Conservation (phyloP, 1,284 basidiomycete species). For the Rhizopogon hawkerae region DNA sequence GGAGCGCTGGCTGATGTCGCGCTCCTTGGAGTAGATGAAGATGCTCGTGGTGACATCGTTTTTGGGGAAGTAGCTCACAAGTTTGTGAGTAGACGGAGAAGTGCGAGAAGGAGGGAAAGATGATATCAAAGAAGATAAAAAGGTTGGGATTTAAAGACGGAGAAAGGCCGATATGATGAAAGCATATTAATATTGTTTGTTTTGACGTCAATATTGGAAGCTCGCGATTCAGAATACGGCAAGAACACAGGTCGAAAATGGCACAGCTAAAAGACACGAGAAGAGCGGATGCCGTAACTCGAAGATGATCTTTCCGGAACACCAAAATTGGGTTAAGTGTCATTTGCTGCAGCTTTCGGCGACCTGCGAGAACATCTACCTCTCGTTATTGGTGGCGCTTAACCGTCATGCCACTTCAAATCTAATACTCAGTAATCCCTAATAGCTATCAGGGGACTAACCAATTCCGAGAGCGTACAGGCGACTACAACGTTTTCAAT, state of each 20-base stretch:
- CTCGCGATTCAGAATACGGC: conserved; percentile 20
- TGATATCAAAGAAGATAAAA: not conserved
- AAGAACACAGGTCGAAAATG: conserved; percentile 14
- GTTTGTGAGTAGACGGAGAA: conserved; percentile 3
- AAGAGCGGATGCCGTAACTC: conserved; percentile 30
- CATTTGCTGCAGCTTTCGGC: not conserved
- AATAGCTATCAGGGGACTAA: not conserved
- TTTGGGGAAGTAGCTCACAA: conserved; percentile 2
- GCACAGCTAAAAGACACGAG: conserved; percentile 27
- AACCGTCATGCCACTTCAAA: too few relatives aligned
- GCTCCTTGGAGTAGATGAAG: conserved; percentile 30
- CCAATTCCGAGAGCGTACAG: not conserved
- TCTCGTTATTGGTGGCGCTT: too few relatives aligned
- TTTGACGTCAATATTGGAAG: conserved; percentile 26
- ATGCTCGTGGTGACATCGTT: conserved; percentile 47
- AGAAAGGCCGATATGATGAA: conserved; percentile 13
- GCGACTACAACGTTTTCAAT: conserved; percentile 5
- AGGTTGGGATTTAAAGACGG: conserved; percentile 16
- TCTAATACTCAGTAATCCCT: too few relatives aligned
- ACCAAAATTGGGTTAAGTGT: conserved; percentile 17
- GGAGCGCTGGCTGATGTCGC: conserved; percentile 29
- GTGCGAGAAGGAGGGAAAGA: not conserved
- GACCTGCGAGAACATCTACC: not conserved
- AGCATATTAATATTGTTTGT: conserved; percentile 14
- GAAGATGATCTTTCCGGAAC: conserved; percentile 19